A percentile compares a stretch with the other conserved stretches of the same genome.
Evolutionary conservation across 768 basidiomycete species (phyloP).

Genomic region (Lentinula boryana): DNA sequence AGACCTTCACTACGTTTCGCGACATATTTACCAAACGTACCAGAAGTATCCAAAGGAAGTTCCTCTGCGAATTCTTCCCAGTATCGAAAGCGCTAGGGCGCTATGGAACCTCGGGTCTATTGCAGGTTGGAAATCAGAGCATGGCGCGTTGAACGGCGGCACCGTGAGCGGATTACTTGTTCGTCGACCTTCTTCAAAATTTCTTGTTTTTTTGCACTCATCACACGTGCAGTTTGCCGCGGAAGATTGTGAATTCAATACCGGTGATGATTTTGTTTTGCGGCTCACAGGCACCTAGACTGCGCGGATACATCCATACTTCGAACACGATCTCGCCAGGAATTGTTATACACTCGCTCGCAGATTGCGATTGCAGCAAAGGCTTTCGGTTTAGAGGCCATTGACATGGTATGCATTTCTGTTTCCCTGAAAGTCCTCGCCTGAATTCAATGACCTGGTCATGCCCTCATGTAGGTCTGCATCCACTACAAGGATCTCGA

Average conservation of each 20-base stretch:
- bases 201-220: background rate
- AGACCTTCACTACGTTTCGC: conserved; percentile 53
- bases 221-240: conserved; percentile 69
- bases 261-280: background rate
- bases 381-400: conserved; percentile 76
- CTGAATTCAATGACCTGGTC: conserved; percentile 1
- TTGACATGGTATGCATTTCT: conserved; percentile 70
- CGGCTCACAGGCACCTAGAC: conserved; percentile 39
- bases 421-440: background rate
- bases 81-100: conserved; percentile 79
- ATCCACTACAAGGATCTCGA: conserved; percentile 76
- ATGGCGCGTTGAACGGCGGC: conserved; percentile 44
- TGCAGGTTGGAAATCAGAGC: conserved; percentile 57
- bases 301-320: conserved; percentile 86
- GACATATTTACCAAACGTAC: conserved; percentile 29
- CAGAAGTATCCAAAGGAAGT: conserved; percentile 17
- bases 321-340: conserved; percentile 66
- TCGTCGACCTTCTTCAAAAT: conserved; percentile 20
- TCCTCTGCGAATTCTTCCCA: conserved; percentile 61
- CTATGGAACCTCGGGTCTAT: conserved; percentile 66
- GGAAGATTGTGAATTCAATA: conserved; percentile 69
- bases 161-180: conserved; percentile 62
- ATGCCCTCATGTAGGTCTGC: conserved; percentile 54
- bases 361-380: conserved; percentile 77
- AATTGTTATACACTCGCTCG: conserved; percentile 81